Base-by-base conservation (phyloP, 2,329 filamentous ascomycete species). In the Trichoderma breve region DNA sequence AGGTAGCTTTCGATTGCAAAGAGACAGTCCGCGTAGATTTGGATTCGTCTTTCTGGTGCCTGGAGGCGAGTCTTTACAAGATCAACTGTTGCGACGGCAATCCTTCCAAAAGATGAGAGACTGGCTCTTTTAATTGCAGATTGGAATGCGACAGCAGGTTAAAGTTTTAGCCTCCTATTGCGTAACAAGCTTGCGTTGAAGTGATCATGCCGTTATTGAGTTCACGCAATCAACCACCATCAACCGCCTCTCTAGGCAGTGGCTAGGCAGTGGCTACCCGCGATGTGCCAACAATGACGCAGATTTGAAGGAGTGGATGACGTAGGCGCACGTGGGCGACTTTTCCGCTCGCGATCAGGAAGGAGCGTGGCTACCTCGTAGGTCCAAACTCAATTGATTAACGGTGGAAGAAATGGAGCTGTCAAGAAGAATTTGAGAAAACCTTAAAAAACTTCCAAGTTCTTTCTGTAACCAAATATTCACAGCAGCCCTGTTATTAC, bases 171-270 rank as follows among this genome's bases (percentile, higher is more conserved):
- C 62, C 34, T 71, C 36, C 15, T 26, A 67, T 65, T 72, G 70
- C 70, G 70, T 72, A 72, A 68, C 57, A n/a, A 12, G 70, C 30
- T 43, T 72, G 55, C 57, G 55, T 62, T 55, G 64, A 15, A 43
- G 57, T 43, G 28, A 21, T 71, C 36, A 30, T 21, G 61, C 47
- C n/a, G 28, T 47, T 32, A 43, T 32, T 32, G 34, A 63, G 43
- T 61, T 69, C 66, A 60, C 68, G 68, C 60, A 64, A 57, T 61
- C 61, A 62, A 51, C 53, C 36, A 60, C 28, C 51, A 62, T 30
- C 63, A 72, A 43, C 39, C 9, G 55, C 55, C 55, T 18, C 28
- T 47, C 53, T 53, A 39, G 62, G 36, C 15, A 39, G 36, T 39
- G 36, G 36, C 36, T 18, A 39, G 36, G 34, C 28, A 58, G 60